Conservation (phyloP, 2,329 filamentous ascomycete genomes). For the Lachnellula arida region DNA sequence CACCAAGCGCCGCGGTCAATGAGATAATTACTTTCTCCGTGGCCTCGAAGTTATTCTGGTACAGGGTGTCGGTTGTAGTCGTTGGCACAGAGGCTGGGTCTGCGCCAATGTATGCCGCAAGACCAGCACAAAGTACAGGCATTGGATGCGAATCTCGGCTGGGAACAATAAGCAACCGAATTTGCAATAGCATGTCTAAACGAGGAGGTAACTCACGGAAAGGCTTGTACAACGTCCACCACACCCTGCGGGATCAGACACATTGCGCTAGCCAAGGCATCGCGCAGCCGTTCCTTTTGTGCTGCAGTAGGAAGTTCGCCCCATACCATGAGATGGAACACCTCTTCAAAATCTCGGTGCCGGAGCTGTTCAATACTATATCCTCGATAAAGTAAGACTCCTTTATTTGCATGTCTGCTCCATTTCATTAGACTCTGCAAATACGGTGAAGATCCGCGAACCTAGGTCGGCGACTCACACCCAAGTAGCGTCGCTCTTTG, state of each 20-base stretch:
- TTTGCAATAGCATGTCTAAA: background rate
- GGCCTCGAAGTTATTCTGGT: conserved; percentile 32
- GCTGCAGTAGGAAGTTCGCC: conserved; percentile 32
- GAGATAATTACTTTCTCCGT: conserved; percentile 36
- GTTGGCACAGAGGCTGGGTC: conserved; percentile 33
- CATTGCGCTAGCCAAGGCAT: background rate
- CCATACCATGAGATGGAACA: conserved; percentile 37
- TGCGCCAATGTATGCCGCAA: conserved; percentile 33
- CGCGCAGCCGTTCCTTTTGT: conserved; percentile 25
- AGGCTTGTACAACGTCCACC: conserved; percentile 23
- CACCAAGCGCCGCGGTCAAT: conserved; percentile 33
- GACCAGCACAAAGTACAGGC: conserved; percentile 36
- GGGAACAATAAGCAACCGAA: background rate
- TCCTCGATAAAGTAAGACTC: conserved; percentile 33
- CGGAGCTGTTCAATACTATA: conserved; percentile 28
- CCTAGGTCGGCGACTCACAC: conserved; percentile 14
- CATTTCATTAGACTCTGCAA: background rate
- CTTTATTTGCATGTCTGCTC: conserved; percentile 31
- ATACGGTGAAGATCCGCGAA: background rate
- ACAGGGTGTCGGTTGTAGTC: conserved; percentile 34
- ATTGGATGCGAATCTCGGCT: conserved; percentile 21
- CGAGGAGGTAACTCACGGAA: conserved; percentile 23
- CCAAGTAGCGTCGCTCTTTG: conserved; percentile 29
- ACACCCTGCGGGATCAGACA: conserved; percentile 24
- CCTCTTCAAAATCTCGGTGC: conserved; percentile 23